A percentile compares a stretch with the other conserved stretches of the same genome.
Evolutionary conservation across 2,329 filamentous ascomycete genomes (phyloP).

Genomic region (Pseudogymnoascus sp.): DNA sequence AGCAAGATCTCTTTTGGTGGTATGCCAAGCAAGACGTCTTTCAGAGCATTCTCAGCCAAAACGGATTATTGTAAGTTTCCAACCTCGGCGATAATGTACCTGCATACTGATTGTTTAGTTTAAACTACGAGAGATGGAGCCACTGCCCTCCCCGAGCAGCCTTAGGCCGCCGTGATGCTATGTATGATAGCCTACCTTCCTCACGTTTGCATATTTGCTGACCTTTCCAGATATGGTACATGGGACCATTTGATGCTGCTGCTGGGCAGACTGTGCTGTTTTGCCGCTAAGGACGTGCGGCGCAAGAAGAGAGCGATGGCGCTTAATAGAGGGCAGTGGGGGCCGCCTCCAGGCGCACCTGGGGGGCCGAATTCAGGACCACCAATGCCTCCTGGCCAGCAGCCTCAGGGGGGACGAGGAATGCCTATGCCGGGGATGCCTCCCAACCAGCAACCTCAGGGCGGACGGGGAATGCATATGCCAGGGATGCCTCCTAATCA

Average conservation of each 20-base stretch:
- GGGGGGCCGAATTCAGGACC: background rate
- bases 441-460: constrained; percentile 17
- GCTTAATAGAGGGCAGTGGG: constrained; percentile 35
- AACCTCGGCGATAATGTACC: background rate
- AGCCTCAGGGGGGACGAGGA: constrained; percentile 11
- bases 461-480: constrained; percentile 1
- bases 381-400: background rate
- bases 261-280: constrained; percentile 70
- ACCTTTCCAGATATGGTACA: constrained; percentile 62
- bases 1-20: constrained; percentile 91
- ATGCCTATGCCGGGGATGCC: constrained; percentile 3
- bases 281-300: constrained; percentile 65
- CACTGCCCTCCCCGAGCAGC: constrained; percentile 80
- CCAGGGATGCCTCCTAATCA: constrained; percentile 8
- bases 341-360: constrained; percentile 17
- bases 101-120: constrained; percentile 11
- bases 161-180: constrained; percentile 65
- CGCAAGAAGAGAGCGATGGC: constrained; percentile 66
- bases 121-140: constrained; percentile 74
- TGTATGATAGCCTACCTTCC: constrained; percentile 37
- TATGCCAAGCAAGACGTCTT: constrained; percentile 91
- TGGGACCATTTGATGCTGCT: constrained; percentile 82
- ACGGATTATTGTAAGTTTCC: constrained; percentile 66
- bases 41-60: constrained; percentile 82
- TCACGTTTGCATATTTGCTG: constrained; percentile 14